These are phyloP conservation scores for Pleurotus citrinopileatus DNA, from an alignment of 768 basidiomycete species.

Conservation along the genomic window DNA sequence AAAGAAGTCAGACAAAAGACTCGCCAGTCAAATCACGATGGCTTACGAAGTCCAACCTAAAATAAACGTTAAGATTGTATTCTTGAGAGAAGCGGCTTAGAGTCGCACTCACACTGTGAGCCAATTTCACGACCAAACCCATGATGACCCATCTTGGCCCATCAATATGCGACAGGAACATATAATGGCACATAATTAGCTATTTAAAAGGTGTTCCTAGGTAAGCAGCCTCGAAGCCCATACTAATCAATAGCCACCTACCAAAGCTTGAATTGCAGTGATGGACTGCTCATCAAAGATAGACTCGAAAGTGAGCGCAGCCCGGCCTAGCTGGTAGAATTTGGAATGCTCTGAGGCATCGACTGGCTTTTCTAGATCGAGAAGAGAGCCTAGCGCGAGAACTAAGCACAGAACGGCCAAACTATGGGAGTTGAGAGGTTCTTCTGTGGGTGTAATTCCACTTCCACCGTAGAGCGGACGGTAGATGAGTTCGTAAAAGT, in stretches of 20 bases:
- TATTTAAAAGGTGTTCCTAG: conserved; percentile 23
- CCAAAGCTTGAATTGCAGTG: conserved; percentile 63
- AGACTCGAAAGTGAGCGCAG: conserved; percentile 58
- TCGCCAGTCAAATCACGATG: conserved; percentile 12
- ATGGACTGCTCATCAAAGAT: conserved; percentile 64
- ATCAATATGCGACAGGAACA: conserved; percentile 51
- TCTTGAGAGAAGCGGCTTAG: conserved; percentile 17
- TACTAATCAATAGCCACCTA: conserved; percentile 25
- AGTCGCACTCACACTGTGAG: conserved; percentile 53
- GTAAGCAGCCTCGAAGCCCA: neutral
- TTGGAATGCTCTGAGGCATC: conserved; percentile 54
- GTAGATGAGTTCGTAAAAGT: conserved; percentile 52
- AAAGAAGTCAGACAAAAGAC: conserved; percentile 13
- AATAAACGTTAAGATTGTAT: conserved; percentile 15
- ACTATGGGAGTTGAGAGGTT: conserved; percentile 46
- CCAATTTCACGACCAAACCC: conserved; percentile 69
- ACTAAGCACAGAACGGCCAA: conserved; percentile 61
- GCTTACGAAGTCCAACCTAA: conserved; percentile 69
- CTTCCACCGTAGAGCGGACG: conserved; percentile 50
- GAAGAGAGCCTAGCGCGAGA: conserved; percentile 59
- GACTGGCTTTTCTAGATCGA: conserved; percentile 55
- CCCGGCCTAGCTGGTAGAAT: conserved; percentile 59
- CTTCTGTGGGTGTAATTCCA: conserved; percentile 31
- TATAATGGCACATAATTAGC: conserved; percentile 57
- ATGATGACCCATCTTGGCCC: conserved; percentile 67